Evolutionary conservation across 352 stramenopile genomes (phyloP).

Genomic region (Globisporangium viniferum): DNA sequence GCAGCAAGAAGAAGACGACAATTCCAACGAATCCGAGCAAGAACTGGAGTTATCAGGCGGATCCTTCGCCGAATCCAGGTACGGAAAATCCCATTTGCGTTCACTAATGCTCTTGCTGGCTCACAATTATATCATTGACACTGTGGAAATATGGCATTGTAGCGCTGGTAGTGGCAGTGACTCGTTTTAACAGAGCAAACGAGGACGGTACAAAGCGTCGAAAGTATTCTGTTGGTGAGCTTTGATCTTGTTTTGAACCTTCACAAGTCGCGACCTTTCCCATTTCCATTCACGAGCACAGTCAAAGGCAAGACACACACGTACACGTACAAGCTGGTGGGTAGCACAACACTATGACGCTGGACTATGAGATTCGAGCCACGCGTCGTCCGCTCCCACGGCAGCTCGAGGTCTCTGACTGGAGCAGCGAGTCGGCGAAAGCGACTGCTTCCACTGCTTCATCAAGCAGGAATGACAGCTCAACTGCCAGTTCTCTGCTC

Average conservation of each 20-base stretch:
- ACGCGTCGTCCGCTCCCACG: constrained; percentile 42
- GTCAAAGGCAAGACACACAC: background rate
- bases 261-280: constrained; percentile 8
- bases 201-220: background rate
- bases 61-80: constrained; percentile 73
- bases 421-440: constrained; percentile 22
- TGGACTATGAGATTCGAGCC: constrained; percentile 24
- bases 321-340: too few relatives aligned
- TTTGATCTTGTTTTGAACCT: background rate
- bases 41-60: constrained; percentile 55
- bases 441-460: background rate
- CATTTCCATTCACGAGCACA: background rate
- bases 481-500: background rate
- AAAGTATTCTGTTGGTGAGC: constrained; percentile 8
- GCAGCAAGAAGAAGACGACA: constrained; percentile 13
- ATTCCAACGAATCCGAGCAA: constrained; percentile 28
- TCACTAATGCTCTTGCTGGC: background rate
- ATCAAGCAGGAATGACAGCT: background rate
- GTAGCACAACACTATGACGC: constrained; percentile 8
- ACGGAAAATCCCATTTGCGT: constrained; percentile 3
- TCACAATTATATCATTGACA: background rate
- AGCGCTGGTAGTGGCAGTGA: constrained; percentile 53
- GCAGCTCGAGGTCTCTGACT: constrained; percentile 47
- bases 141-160: background rate
- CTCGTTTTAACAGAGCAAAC: constrained; percentile 31